phyloP scores from a whole-genome alignment of 441 rosid genomes.

The Pelargonium australe region DNA sequence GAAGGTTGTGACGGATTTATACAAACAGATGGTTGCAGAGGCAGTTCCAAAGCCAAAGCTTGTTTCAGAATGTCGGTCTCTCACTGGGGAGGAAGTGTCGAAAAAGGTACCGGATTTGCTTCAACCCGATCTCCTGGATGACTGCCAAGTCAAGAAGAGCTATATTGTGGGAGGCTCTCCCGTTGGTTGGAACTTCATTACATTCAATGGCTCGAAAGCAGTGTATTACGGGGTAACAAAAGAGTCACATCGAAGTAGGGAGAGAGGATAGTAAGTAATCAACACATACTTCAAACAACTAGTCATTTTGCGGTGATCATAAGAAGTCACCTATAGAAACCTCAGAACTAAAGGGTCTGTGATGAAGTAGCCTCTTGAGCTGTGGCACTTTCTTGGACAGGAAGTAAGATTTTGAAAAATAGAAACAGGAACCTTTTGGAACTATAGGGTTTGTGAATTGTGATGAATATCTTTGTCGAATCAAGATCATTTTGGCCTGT shows the following conservation, averaged over 20 bases:
- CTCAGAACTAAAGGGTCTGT: too few relatives aligned
- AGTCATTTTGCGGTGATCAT: too few relatives aligned
- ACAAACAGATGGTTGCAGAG: slow-evolving; percentile 46
- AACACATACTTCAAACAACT: too few relatives aligned
- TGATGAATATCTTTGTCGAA: too few relatives aligned
- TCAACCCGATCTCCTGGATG: slow-evolving; percentile 11
- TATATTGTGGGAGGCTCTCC: slow-evolving; percentile 66
- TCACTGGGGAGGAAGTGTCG: slow-evolving; percentile 27
- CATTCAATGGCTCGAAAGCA: slow-evolving; percentile 39
- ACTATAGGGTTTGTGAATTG: too few relatives aligned
- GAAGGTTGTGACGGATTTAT: slow-evolving; percentile 51
- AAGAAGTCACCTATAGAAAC: too few relatives aligned
- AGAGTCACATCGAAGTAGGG: slow-evolving; percentile 47
- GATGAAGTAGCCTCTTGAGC: too few relatives aligned
- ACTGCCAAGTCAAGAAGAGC: slow-evolving; percentile 22
- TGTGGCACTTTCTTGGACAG: background rate
- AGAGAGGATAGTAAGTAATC: too few relatives aligned
- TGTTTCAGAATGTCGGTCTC: slow-evolving; percentile 19
- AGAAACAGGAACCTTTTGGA: background rate
- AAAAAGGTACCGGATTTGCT: background rate
- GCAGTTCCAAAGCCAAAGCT: slow-evolving; percentile 17
- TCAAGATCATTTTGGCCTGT: too few relatives aligned
- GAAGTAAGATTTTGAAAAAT: background rate
- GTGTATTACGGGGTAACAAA: slow-evolving; percentile 61
- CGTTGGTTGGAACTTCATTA: slow-evolving; percentile 85